Base-by-base conservation (phyloP, 1,284 basidiomycete species). In the Ceratobasidium sp. region DNA sequence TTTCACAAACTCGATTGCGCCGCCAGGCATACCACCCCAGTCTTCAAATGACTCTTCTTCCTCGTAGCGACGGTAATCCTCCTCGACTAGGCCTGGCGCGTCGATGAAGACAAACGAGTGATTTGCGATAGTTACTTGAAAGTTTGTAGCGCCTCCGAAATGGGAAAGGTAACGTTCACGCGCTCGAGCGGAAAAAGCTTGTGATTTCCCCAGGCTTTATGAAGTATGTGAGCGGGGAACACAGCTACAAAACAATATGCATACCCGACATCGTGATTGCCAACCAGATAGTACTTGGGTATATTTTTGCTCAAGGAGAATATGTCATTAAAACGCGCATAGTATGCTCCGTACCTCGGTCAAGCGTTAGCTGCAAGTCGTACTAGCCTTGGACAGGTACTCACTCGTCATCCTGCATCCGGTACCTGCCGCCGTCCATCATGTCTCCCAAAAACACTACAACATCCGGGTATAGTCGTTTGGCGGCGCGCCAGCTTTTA, bases 211-310 rank as follows among this genome's bases (percentile, higher is more conserved):
- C 78, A 94, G 86, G 46, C 93, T 91, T 78, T 73, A 76, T 34
- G 59, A 25, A 46, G 49, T 37, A 40, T 37, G n/a, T 44, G 11
- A 54, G 40, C 64, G 80, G 65, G 46, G 22, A 13, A 76, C 57
- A 51, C n/a, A 66, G 78, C n/a, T 32, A 80, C 76, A 44, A 66
- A 68, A 46, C 62, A 51, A n/a, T 22, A 52, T 19, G 82, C 87
- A 77, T 79, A 93, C 88, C 91, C 93, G 59, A 96, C 87, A 80
- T 97, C 95, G 82, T 94, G 92, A 81, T 97, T 97, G 13, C 95
- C 95, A 0, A 94, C 92, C n/a, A 96, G 84, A 81, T 90, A 92
- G 83, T 91, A 89, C 37, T 88, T 86, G 0, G 87, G 85, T 0
- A 86, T 83, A 0, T 76, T 68, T 0, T 79, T 37, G 4, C 83